A percentile compares a stretch with the other conserved stretches of the same genome.
These are phyloP conservation scores for Waltergamsia citrina DNA, from an alignment of 2,329 filamentous ascomycete species.

Conservation along the genomic window DNA sequence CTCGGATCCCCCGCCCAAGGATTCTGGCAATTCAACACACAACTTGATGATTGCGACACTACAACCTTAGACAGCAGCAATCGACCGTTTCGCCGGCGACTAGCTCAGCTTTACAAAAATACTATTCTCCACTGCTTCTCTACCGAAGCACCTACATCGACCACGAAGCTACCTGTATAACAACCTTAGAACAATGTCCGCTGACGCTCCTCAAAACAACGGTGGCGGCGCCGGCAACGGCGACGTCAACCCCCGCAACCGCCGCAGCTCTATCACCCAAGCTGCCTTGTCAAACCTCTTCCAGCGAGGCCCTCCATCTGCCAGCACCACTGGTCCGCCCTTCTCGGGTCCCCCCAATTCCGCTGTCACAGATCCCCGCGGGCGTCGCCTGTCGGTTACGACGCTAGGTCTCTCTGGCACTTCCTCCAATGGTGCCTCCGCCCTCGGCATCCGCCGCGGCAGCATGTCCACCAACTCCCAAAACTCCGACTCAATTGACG, in stretches of 20 bases:
- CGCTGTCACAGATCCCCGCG: conserved; percentile 43
- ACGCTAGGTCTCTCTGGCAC: conserved; percentile 66
- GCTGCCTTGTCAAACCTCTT: conserved; percentile 50
- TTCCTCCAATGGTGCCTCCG: conserved; percentile 47
- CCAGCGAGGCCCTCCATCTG: conserved; percentile 44
- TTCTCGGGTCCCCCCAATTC: conserved; percentile 29
- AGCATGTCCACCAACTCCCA: conserved; percentile 59
- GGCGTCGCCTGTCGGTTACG: conserved; percentile 64
- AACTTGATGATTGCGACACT: conserved; percentile 1
- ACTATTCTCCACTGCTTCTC: not conserved
- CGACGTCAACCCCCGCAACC: conserved; percentile 34
- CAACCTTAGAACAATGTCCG: too few species aligned
- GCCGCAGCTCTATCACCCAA: conserved; percentile 47
- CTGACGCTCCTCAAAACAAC: conserved; percentile 19
- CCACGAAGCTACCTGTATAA: too few species aligned
- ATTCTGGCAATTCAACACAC: not conserved
- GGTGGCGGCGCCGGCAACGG: conserved; percentile 15
- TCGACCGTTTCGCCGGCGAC: conserved; percentile 5
- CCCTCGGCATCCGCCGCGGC: conserved; percentile 47
- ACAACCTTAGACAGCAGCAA: conserved; percentile 1
- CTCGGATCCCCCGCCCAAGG: not conserved
- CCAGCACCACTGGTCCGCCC: conserved; percentile 29
- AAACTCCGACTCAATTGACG: conserved; percentile 55
- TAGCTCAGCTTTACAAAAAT: conserved; percentile 8
- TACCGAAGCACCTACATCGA: not conserved